Evolutionary conservation across 2,329 filamentous ascomycete genomes (phyloP).

Genomic region (Sclerotinia minor): DNA sequence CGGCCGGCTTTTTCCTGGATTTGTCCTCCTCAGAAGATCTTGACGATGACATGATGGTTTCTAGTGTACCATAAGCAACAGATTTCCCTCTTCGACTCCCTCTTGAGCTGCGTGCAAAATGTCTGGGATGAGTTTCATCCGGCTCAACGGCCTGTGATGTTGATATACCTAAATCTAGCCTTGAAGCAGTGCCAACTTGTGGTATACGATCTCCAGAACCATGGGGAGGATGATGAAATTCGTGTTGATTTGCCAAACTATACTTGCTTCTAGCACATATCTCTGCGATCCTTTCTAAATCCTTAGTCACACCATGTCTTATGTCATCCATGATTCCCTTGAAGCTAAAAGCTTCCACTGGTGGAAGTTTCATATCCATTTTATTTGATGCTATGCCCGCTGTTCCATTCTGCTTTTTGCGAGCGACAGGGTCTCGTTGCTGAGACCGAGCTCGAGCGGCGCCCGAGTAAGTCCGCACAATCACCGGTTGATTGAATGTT

Average conservation of each 20-base stretch:
- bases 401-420: conserved; percentile 37
- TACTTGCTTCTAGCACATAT: conserved; percentile 66
- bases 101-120: conserved; percentile 32
- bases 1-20: conserved; percentile 56
- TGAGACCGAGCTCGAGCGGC: conserved; percentile 44
- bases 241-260: conserved; percentile 66
- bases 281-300: conserved; percentile 65
- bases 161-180: conserved; percentile 47
- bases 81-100: conserved; percentile 38
- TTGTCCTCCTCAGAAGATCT: conserved; percentile 64
- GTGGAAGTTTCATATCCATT: conserved; percentile 53
- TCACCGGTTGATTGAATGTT: conserved; percentile 65
- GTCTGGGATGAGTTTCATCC: conserved; percentile 53
- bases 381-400: conserved; percentile 32
- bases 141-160: conserved; percentile 59
- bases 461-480: conserved; percentile 63
- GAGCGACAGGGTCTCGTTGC: conserved; percentile 35
- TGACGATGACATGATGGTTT: conserved; percentile 67
- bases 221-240: conserved; percentile 63
- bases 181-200: conserved; percentile 31
- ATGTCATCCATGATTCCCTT: conserved; percentile 63
- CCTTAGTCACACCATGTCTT: conserved; percentile 52
- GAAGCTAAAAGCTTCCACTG: conserved; percentile 64
- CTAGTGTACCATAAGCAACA: conserved; percentile 59
- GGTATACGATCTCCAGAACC: conserved; percentile 56